Conservation (phyloP, 2,329 filamentous ascomycete genomes). For the Aspergillus intermedius region DNA sequence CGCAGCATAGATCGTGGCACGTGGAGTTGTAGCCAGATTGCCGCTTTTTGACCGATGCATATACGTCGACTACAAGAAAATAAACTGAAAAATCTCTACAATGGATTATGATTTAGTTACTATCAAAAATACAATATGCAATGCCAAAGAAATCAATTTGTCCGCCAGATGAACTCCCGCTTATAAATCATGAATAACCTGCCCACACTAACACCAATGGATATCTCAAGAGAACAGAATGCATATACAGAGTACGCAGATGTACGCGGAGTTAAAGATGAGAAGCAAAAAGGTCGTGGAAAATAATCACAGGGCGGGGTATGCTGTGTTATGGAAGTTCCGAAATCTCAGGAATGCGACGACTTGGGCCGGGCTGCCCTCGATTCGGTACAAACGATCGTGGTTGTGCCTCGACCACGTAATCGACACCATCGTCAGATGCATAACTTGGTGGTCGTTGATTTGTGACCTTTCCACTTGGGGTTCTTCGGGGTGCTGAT, state of each 20-base stretch:
- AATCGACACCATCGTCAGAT: slow-evolving; percentile 67
- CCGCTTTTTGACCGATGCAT: too few relatives aligned
- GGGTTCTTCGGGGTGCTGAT: slow-evolving; percentile 3
- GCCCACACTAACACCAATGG: not conserved
- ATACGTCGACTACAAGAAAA: too few relatives aligned
- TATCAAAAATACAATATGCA: not conserved
- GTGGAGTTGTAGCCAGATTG: not conserved
- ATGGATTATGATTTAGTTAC: not conserved
- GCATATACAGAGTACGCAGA: not conserved
- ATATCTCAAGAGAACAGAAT: not conserved
- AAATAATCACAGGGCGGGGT: not conserved
- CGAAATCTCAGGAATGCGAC: not conserved
- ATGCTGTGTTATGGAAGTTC: not conserved
- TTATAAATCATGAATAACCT: not conserved
- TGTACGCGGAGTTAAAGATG: not conserved
- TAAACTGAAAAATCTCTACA: too few relatives aligned
- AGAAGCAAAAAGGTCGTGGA: not conserved
- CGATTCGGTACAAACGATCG: slow-evolving; percentile 45
- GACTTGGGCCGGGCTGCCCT: not conserved
- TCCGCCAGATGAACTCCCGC: not conserved
- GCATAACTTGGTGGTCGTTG: slow-evolving; percentile 67
- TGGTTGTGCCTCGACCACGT: slow-evolving; percentile 62
- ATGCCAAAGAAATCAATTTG: too few relatives aligned
- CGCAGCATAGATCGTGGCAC: not conserved
- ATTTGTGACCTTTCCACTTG: slow-evolving; percentile 18